A percentile compares a stretch with the other conserved stretches of the same genome.
Conservation (phyloP, 2,329 filamentous ascomycete genomes). For the Coniochaeta prunicola region DNA sequence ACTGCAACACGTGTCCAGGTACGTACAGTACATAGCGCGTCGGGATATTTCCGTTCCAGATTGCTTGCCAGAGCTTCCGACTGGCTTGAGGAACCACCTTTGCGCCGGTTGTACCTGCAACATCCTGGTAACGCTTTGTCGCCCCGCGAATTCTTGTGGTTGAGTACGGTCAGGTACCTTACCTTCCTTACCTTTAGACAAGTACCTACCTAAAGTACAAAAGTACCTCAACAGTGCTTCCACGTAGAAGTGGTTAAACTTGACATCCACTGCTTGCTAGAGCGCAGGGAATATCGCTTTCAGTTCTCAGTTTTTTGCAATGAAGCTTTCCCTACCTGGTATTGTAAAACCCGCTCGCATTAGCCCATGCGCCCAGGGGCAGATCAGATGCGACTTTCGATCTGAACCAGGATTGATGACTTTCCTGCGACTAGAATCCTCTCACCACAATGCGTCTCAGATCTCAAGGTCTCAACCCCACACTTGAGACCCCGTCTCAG, state of each 20-base stretch:
- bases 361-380: too few relatives aligned
- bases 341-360: too few relatives aligned
- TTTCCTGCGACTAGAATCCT: neutral
- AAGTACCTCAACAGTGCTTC: too few relatives aligned
- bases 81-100: neutral
- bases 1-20: neutral
- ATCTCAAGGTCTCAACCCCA: neutral
- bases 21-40: neutral
- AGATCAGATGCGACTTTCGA: neutral
- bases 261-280: too few relatives aligned
- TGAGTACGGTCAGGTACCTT: too few relatives aligned
- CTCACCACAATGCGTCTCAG: neutral
- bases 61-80: constrained; percentile 1
- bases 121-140: neutral
- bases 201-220: too few relatives aligned
- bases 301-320: too few relatives aligned
- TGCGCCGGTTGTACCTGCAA: neutral
- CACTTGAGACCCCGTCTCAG: neutral
- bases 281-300: too few relatives aligned
- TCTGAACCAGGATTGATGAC: neutral
- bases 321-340: too few relatives aligned
- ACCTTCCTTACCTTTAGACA: neutral
- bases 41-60: neutral
- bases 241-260: too few relatives aligned
- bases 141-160: too few relatives aligned